These are phyloP conservation scores for Ceratocystis harringtonii DNA, from an alignment of 2,329 filamentous ascomycete genomes.

Conservation along the genomic window DNA sequence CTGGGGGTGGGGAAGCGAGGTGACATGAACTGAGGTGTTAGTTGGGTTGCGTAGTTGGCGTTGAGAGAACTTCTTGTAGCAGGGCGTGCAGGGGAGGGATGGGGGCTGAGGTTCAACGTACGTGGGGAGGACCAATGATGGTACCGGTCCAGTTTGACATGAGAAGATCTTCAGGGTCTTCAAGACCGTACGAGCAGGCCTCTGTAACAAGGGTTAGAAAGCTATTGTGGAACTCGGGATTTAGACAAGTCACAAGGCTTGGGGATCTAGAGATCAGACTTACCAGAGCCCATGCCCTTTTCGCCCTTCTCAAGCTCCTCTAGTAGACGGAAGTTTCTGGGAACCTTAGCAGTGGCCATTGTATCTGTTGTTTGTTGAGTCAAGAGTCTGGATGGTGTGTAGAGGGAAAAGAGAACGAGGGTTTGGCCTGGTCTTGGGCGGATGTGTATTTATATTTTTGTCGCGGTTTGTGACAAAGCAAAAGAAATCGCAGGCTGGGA, in stretches of 20 bases:
- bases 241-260: neutral
- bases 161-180: conserved; percentile 82
- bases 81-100: neutral
- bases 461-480: neutral
- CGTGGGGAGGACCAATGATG: conserved; percentile 89
- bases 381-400: neutral
- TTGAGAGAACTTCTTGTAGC: neutral
- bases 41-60: neutral
- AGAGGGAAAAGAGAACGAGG: neutral
- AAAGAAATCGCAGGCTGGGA: neutral
- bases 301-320: conserved; percentile 99
- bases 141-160: conserved; percentile 99
- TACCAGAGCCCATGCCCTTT: conserved; percentile 86
- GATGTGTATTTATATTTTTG: neutral
- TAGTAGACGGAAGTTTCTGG: conserved; percentile 87
- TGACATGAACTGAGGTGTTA: neutral
- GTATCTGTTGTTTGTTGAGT: neutral
- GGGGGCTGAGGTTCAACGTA: conserved; percentile 33
- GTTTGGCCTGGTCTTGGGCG: neutral
- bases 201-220: conserved; percentile 37
- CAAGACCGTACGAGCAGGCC: conserved; percentile 91
- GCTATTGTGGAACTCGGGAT: neutral
- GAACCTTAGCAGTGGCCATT: conserved; percentile 45
- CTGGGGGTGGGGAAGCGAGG: conserved; percentile 29
- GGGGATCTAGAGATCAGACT: conserved; percentile 20